Base-by-base conservation (phyloP, 1,284 basidiomycete genomes). In the Fistulinella staudtii region DNA sequence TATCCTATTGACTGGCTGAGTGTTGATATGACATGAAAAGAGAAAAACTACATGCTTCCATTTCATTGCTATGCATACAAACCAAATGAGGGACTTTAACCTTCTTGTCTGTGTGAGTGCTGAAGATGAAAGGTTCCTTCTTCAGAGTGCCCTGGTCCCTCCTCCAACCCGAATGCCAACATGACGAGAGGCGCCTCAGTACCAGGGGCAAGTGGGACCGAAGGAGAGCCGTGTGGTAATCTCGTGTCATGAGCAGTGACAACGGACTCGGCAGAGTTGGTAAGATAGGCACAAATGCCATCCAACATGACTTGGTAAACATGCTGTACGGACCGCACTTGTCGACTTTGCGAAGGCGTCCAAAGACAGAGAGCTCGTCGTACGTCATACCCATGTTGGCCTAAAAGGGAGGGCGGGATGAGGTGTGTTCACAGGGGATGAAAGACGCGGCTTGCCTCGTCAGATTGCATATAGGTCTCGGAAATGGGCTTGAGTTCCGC, bases 301-400 rank as follows among this genome's bases (percentile, higher is more conserved):
- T 99, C 94, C 18, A 99, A 76, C 53, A 99, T 76, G n/a, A 75
- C 68, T 96, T 97, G 36, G 87, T 91, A 63, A 95, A 99, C 77
- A 89, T 97, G 70, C 87, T 88, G 68, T 93, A 98, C 1, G 96
- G 95, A 1, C 96, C 96, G 57, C 92, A 94, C 69, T 98, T 98
- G 58, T 94, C 91, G 24, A 96, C 82, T 69, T 99, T 99, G 46
- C 96, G 82, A 29, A 99, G 75, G 25, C 93, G 76, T 23, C 95
- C 96, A 58, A 94, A 96, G 21, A 93, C 80, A 7, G 89, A 93
- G 14, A 99, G 77, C 61, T 99, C 95, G 58, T 99, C 91, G 65
- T 99, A 99, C 1, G 95, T 97, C 94, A 99, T 98, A 18, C 95
- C 96, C 93, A 96, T 95, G 60, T 98, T 95, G 9, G 83, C 91